Evolutionary conservation across 306 rosid genomes (phyloP).

Genomic region (Hippophae rhamnoides): DNA sequence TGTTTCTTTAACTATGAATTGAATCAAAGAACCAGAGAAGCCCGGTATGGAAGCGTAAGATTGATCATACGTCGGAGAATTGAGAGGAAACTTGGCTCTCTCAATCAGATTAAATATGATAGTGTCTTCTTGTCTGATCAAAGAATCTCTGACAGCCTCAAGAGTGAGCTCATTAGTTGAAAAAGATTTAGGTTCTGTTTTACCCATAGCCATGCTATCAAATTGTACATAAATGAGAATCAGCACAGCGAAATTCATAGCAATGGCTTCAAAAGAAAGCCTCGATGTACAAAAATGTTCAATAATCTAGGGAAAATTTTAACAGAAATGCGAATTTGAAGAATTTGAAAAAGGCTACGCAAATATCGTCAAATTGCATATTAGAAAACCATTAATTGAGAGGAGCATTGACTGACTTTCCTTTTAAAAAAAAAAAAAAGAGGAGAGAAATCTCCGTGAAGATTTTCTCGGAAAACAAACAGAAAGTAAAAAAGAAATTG

Average conservation of each 20-base stretch:
- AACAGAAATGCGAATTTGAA: neutral
- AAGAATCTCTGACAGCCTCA: conserved; percentile 43
- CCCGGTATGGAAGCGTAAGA: conserved; percentile 15
- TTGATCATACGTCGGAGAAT: conserved; percentile 38
- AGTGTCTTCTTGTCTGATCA: conserved; percentile 73
- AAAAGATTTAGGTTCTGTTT: conserved; percentile 6
- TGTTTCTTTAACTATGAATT: conserved; percentile 40
- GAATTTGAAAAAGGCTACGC: too few relatives aligned
- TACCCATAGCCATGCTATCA: conserved; percentile 27
- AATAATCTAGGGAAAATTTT: neutral
- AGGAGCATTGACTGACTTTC: too few relatives aligned
- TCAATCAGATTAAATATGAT: conserved; percentile 61
- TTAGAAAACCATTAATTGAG: too few relatives aligned
- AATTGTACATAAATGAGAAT: conserved; percentile 24
- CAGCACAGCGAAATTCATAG: neutral
- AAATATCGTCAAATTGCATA: too few relatives aligned
- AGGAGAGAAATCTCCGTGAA: too few relatives aligned
- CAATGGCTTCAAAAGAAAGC: neutral
- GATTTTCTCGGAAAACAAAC: too few relatives aligned
- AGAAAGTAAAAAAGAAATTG: too few relatives aligned
- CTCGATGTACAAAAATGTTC: too few relatives aligned
- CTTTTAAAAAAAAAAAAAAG: too few relatives aligned
- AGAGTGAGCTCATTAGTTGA: conserved; percentile 33
- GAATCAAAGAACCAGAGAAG: conserved; percentile 42
- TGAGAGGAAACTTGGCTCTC: conserved; percentile 58